These are phyloP conservation scores for Phaeosphaeria sp. DNA, from an alignment of 2,329 filamentous ascomycete species.

Conservation along the genomic window DNA sequence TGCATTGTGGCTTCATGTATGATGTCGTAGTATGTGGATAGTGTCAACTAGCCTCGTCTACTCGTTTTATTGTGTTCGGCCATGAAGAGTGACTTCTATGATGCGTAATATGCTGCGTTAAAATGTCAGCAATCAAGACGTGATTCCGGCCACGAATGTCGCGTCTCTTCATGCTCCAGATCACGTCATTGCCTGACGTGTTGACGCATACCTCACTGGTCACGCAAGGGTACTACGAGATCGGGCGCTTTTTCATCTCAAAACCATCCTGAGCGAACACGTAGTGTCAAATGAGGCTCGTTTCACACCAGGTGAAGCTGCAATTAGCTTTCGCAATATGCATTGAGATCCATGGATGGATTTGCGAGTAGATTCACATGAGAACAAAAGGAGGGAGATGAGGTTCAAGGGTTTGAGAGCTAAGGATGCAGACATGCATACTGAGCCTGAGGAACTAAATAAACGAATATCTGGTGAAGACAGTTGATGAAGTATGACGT, in stretches of 20 bases:
- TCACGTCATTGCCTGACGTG: not conserved
- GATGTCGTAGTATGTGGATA: conserved; percentile 1
- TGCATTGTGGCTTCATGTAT: conserved; percentile 8
- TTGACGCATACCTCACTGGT: not conserved
- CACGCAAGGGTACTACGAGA: not conserved
- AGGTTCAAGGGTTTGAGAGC: too few relatives aligned
- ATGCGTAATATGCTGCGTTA: not conserved
- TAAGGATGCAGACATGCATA: too few relatives aligned
- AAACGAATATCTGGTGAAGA: not conserved
- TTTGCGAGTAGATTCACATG: too few relatives aligned
- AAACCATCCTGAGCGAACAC: not conserved
- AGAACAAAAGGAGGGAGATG: too few relatives aligned
- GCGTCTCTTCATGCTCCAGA: not conserved
- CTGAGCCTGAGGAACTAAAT: too few relatives aligned
- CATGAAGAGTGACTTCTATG: not conserved
- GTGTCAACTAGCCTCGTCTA: not conserved
- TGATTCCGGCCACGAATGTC: conserved; percentile 7
- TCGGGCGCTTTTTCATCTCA: not conserved
- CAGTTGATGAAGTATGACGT: not conserved
- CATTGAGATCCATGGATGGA: too few relatives aligned
- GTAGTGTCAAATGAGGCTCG: too few relatives aligned
- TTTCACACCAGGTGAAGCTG: too few relatives aligned
- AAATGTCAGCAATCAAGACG: conserved; percentile 10
- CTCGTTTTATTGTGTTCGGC: not conserved
- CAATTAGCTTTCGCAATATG: too few relatives aligned